phyloP scores from a whole-genome alignment of 2,329 filamentous ascomycete genomes.

The Metarhizium brunneum region DNA sequence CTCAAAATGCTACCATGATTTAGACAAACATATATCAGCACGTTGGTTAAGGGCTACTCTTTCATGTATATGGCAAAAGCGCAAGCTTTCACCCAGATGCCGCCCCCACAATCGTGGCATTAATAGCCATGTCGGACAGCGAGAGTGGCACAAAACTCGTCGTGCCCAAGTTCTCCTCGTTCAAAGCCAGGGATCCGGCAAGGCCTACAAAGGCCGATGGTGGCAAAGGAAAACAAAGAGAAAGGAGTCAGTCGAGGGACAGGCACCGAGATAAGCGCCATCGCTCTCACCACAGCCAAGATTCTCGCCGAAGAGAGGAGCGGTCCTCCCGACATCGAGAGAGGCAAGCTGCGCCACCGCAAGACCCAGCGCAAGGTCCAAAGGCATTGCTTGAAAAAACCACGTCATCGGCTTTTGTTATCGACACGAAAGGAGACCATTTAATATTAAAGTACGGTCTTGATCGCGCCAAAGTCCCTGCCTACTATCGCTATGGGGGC shows the following conservation, averaged over 20 bases:
- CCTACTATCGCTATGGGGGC: slow-evolving; percentile 58
- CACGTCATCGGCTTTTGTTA: slow-evolving; percentile 34
- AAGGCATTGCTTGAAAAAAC: background rate
- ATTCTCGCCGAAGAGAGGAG: background rate
- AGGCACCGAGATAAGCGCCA: slow-evolving; percentile 7
- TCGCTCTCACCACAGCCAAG: slow-evolving; percentile 2
- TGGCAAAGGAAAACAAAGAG: slow-evolving; percentile 9
- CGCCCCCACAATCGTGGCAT: background rate
- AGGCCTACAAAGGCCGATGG: slow-evolving; percentile 24
- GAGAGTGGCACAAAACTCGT: slow-evolving; percentile 14
- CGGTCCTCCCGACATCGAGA: background rate
- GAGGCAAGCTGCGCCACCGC: background rate
- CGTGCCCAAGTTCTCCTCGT: slow-evolving; percentile 64
- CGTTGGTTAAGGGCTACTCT: too few relatives aligned
- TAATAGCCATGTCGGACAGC: slow-evolving; percentile 18
- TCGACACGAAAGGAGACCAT: slow-evolving; percentile 70
- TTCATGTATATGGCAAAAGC: background rate
- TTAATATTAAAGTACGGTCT: slow-evolving; percentile 65
- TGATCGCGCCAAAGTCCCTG: slow-evolving; percentile 62
- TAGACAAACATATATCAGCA: background rate
- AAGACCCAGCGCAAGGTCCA: background rate
- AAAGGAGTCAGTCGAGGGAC: slow-evolving; percentile 4
- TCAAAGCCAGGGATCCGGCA: slow-evolving; percentile 37
- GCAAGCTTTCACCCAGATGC: too few relatives aligned
- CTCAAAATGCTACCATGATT: background rate